A percentile compares a stretch with the other conserved stretches of the same genome.
phyloP scores from a whole-genome alignment of 768 basidiomycete genomes.

The Mycena venus region DNA sequence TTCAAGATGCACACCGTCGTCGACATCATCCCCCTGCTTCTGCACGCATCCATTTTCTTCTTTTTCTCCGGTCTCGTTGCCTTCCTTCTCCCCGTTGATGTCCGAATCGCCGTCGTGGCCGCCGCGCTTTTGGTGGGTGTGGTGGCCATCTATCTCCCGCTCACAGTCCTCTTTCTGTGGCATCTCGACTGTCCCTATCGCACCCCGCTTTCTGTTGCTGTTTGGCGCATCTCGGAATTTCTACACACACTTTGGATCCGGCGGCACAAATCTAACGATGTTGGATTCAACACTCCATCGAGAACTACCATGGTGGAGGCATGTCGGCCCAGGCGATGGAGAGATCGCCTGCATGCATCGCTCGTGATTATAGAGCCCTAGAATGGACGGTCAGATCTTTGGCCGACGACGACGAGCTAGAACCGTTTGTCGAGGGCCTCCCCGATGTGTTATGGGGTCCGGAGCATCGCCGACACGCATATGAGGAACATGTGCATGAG shows the following conservation, averaged over 20 bases:
- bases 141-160: conserved; percentile 3
- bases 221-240: not conserved
- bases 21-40: conserved; percentile 24
- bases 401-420: not conserved
- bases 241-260: not conserved
- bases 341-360: not conserved
- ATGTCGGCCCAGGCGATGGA: not conserved
- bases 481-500: not conserved
- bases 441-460: not conserved
- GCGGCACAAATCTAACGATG: no score
- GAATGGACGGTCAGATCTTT: conserved; percentile 1
- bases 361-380: not conserved
- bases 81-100: not conserved
- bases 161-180: conserved; percentile 20
- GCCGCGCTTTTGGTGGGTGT: not conserved
- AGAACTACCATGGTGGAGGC: not conserved
- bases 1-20: not conserved
- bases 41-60: conserved; percentile 2
- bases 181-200: conserved; percentile 31
- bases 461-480: not conserved
- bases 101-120: not conserved
- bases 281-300: not conserved
- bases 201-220: conserved; percentile 10
- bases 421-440: not conserved
- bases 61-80: not conserved